A percentile compares a stretch with the other conserved stretches of the same genome.
These are phyloP conservation scores for Periconia sp. DNA, from an alignment of 2,329 filamentous ascomycete species.

Conservation along the genomic window DNA sequence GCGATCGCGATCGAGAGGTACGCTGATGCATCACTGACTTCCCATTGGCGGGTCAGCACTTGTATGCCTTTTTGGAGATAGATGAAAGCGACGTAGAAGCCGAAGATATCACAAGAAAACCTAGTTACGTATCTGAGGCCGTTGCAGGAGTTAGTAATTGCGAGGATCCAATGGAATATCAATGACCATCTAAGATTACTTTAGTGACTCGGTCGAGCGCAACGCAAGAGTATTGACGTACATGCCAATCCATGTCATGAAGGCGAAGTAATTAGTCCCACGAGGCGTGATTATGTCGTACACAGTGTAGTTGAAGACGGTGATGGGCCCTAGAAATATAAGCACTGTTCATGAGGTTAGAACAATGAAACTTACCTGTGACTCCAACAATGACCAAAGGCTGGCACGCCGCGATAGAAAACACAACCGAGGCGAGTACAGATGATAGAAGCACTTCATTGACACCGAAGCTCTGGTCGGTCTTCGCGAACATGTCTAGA, in stretches of 20 bases:
- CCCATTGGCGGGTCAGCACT: slow-evolving; percentile 78
- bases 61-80: slow-evolving; percentile 92
- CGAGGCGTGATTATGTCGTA: slow-evolving; percentile 84
- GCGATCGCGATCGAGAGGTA: slow-evolving; percentile 81
- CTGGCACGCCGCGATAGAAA: slow-evolving; percentile 79
- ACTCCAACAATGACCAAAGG: slow-evolving; percentile 91
- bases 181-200: slow-evolving; percentile 70
- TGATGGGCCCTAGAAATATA: slow-evolving; percentile 71
- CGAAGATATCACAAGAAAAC: slow-evolving; percentile 93
- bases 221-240: slow-evolving; percentile 45
- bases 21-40: slow-evolving; percentile 63
- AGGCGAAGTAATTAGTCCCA: slow-evolving; percentile 81
- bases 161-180: slow-evolving; percentile 83
- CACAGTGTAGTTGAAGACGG: slow-evolving; percentile 92
- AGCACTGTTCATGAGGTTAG: neutral
- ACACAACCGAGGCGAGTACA: slow-evolving; percentile 81
- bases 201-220: neutral
- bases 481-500: slow-evolving; percentile 92
- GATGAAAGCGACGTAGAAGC: slow-evolving; percentile 91
- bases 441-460: slow-evolving; percentile 90
- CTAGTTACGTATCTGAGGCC: slow-evolving; percentile 86
- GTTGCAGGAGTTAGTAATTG: slow-evolving; percentile 86
- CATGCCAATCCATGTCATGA: slow-evolving; percentile 92
- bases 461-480: slow-evolving; percentile 81
- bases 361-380: slow-evolving; percentile 60